Conservation (phyloP, 169 alveolate genomes). For the Blepharisma undulans region DNA sequence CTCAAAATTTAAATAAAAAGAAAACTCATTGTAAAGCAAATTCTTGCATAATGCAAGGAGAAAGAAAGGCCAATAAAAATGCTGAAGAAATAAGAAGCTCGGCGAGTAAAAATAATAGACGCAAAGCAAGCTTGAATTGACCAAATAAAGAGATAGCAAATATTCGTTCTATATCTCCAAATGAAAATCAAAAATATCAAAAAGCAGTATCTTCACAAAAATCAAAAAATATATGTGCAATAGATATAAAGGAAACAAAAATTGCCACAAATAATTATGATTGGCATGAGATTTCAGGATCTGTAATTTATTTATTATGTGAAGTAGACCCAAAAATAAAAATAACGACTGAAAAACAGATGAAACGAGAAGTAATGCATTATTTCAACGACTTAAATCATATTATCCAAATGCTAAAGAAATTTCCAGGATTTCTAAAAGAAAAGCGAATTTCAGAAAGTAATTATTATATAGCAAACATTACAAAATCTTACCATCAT, state of each 20-base stretch:
- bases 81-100: not conserved
- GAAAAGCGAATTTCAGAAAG: not conserved
- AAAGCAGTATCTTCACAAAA: not conserved
- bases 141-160: not conserved
- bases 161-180: not conserved
- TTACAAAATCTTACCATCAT: not conserved
- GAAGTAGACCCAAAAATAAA: not conserved
- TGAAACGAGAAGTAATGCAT: not conserved
- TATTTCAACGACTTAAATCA: not conserved
- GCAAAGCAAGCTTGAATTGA: not conserved
- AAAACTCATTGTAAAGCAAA: not conserved
- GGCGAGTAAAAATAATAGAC: not conserved
- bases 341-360: not conserved
- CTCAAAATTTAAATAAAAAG: not conserved
- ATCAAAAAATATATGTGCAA: not conserved
- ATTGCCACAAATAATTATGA: not conserved
- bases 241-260: not conserved
- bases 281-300: not conserved
- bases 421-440: not conserved
- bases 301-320: not conserved
- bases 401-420: not conserved
- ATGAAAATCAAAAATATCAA: not conserved
- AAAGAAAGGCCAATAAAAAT: not conserved
- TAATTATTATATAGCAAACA: not conserved
- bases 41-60: not conserved